These are phyloP conservation scores for Ilyonectria robusta DNA, from an alignment of 2,329 filamentous ascomycete genomes.

Conservation along the genomic window DNA sequence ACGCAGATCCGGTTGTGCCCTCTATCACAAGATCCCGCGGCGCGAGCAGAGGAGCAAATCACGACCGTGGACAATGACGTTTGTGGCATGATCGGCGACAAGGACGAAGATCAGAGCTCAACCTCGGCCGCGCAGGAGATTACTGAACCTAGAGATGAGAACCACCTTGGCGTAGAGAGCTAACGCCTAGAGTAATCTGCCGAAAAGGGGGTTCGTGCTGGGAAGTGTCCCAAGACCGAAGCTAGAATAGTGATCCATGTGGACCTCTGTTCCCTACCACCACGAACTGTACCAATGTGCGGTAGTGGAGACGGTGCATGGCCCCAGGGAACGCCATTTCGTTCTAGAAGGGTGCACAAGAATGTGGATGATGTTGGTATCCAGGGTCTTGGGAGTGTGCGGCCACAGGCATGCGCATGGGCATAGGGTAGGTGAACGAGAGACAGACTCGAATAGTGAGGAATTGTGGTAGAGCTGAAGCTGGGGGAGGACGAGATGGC, in stretches of 20 bases:
- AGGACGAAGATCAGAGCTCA: slow-evolving; percentile 37
- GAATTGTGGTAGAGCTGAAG: neutral
- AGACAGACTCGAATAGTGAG: neutral
- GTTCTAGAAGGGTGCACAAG: slow-evolving; percentile 44
- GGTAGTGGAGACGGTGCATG: slow-evolving; percentile 33
- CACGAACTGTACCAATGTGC: slow-evolving; percentile 10
- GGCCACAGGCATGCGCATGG: neutral
- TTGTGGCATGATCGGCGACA: slow-evolving; percentile 43
- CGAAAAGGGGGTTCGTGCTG: slow-evolving; percentile 40
- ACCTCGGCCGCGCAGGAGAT: slow-evolving; percentile 32
- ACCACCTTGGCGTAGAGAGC: slow-evolving; percentile 37
- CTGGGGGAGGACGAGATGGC: neutral
- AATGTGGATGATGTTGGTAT: slow-evolving; percentile 20
- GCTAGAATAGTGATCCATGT: slow-evolving; percentile 24
- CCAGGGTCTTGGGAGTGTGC: neutral
- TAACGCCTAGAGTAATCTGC: slow-evolving; percentile 42
- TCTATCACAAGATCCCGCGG: slow-evolving; percentile 35
- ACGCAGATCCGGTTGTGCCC: neutral
- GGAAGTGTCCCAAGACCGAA: slow-evolving; percentile 3
- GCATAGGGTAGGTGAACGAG: neutral
- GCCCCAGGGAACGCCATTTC: slow-evolving; percentile 39
- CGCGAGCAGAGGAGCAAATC: slow-evolving; percentile 29
- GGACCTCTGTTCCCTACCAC: slow-evolving; percentile 22
- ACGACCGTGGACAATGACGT: slow-evolving; percentile 26
- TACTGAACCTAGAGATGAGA: slow-evolving; percentile 39